phyloP scores from a whole-genome alignment of 371 early-diverging fungal genomes.

The Lichtheimia ramosa region DNA sequence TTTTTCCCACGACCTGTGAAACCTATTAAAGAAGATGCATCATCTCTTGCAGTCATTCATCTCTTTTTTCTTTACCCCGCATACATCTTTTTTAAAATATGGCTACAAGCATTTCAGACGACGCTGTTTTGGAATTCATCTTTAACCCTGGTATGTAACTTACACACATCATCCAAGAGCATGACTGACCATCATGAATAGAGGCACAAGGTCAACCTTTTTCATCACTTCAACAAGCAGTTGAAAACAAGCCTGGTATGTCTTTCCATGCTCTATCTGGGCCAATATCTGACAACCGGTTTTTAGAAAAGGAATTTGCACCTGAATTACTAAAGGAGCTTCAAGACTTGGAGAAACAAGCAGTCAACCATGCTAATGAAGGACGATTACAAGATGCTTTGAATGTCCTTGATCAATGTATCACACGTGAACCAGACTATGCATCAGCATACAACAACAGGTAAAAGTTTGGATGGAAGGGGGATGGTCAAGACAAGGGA shows the following conservation, averaged over 20 bases:
- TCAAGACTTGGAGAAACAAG: conserved; percentile 49
- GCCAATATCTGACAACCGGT: neutral
- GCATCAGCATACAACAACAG: conserved; percentile 87
- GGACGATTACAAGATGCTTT: conserved; percentile 52
- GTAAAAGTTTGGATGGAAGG: conserved; percentile 25
- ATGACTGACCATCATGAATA: neutral
- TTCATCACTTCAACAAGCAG: neutral
- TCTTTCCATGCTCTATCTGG: neutral
- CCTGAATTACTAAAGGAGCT: conserved; percentile 29
- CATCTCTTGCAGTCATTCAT: neutral
- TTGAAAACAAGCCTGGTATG: neutral
- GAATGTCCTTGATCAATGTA: conserved; percentile 40
- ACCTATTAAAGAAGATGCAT: neutral
- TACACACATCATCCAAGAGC: neutral
- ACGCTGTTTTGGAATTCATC: conserved; percentile 46
- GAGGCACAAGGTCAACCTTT: conserved; percentile 32
- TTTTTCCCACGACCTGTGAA: conserved; percentile 6
- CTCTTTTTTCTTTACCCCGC: conserved; percentile 1
- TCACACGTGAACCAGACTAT: conserved; percentile 62
- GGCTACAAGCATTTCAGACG: conserved; percentile 26
- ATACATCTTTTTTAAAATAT: conserved; percentile 3
- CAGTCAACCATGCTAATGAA: conserved; percentile 47
- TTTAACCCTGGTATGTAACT: conserved; percentile 42
- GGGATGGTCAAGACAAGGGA: too few species aligned
- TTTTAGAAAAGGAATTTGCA: conserved; percentile 30